A percentile compares a stretch with the other conserved stretches of the same genome.
Conservation (phyloP, 176 grass and related monocot species). For the Eragrostis curvula region DNA sequence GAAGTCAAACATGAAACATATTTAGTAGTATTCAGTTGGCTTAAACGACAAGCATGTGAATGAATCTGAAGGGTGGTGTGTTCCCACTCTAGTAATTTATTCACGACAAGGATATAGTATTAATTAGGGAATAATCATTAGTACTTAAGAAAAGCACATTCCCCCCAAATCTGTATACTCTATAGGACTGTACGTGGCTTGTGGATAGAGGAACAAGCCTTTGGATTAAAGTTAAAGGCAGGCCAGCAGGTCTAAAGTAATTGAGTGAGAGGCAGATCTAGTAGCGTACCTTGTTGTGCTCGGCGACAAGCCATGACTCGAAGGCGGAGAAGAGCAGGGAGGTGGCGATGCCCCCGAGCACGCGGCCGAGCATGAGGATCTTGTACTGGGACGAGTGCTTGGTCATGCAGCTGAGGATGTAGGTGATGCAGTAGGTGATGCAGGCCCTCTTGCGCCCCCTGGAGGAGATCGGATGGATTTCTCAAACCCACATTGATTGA, state of each 20-base stretch:
- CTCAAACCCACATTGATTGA: background rate
- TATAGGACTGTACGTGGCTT: background rate
- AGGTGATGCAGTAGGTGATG: slow-evolving; percentile 91
- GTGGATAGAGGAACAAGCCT: background rate
- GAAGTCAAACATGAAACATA: slow-evolving; percentile 37
- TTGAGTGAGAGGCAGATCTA: slow-evolving; percentile 35
- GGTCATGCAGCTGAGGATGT: slow-evolving; percentile 97
- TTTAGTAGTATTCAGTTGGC: background rate
- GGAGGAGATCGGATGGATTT: background rate
- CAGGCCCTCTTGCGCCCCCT: slow-evolving; percentile 94
- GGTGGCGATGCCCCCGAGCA: slow-evolving; percentile 82
- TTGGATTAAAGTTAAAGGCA: slow-evolving; percentile 55
- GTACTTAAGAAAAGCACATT: background rate
- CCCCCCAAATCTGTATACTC: background rate
- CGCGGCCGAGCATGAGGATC: slow-evolving; percentile 79
- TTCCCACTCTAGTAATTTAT: slow-evolving; percentile 30
- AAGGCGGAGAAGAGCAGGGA: slow-evolving; percentile 97
- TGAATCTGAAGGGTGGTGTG: background rate
- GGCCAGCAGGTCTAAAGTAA: slow-evolving; percentile 13
- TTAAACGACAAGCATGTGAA: slow-evolving; percentile 40
- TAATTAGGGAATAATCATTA: background rate
- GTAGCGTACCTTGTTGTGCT: slow-evolving; percentile 85
- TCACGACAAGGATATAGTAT: slow-evolving; percentile 13
- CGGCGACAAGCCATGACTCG: slow-evolving; percentile 98
- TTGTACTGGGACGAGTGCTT: slow-evolving; percentile 94